Conservation (phyloP, 148 eudicot genomes). For the Chenopodium suecicum region DNA sequence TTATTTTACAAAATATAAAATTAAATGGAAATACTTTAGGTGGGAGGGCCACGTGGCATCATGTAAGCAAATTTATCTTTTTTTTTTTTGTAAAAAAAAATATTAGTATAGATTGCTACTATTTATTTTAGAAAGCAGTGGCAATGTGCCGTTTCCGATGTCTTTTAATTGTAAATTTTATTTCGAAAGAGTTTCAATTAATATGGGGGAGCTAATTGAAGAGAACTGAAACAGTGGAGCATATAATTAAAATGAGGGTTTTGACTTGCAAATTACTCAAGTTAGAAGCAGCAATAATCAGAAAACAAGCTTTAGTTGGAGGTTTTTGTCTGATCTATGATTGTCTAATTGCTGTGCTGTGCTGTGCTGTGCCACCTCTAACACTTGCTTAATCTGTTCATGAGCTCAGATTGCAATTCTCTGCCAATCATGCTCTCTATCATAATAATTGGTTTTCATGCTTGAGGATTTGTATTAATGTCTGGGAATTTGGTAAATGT, state of each 20-base stretch:
- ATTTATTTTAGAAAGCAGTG: too few relatives aligned
- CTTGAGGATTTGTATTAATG: not conserved
- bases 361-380: not conserved
- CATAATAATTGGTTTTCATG: not conserved
- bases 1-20: too few relatives aligned
- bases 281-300: not conserved
- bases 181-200: too few relatives aligned
- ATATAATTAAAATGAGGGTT: too few relatives aligned
- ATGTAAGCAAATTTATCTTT: too few relatives aligned
- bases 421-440: not conserved
- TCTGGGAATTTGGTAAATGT: not conserved
- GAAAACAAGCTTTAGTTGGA: not conserved
- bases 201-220: too few relatives aligned
- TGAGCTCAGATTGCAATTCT: not conserved
- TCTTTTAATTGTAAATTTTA: too few relatives aligned
- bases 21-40: too few relatives aligned
- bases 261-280: not conserved
- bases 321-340: not conserved
- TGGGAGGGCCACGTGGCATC: too few relatives aligned
- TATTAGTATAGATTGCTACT: too few relatives aligned
- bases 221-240: not conserved
- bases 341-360: not conserved
- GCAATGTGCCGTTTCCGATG: too few relatives aligned
- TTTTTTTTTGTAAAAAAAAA: too few relatives aligned
- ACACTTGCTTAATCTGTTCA: not conserved